Percentiles rank a stretch among this genome's conserved stretches.
Evolutionary conservation across 2,329 filamentous ascomycete genomes (phyloP).

Genomic region (Podosphaera leucotricha): DNA sequence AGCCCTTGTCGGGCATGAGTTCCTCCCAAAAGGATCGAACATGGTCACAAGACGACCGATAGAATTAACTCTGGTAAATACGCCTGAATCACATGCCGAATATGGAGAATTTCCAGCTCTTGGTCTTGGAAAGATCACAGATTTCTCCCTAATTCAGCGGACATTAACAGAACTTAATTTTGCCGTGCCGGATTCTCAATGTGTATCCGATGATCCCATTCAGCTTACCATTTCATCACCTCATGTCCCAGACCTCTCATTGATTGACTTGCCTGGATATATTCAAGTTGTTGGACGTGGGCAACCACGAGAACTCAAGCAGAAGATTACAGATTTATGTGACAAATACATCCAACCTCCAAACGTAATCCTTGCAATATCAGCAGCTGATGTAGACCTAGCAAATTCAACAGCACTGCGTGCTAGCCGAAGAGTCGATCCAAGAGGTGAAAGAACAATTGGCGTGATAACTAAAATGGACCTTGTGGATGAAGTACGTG

Average conservation of each 20-base stretch:
- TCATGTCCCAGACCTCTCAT: constrained; percentile 78
- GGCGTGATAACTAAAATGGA: constrained; percentile 99
- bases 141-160: constrained; percentile 78
- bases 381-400: constrained; percentile 87
- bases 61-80: constrained; percentile 89
- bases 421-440: constrained; percentile 77
- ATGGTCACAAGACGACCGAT: constrained; percentile 96
- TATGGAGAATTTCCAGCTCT: constrained; percentile 94
- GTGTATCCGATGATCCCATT: constrained; percentile 90
- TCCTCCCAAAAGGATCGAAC: constrained; percentile 89
- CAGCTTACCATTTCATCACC: constrained; percentile 89
- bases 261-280: constrained; percentile 92
- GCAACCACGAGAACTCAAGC: constrained; percentile 75
- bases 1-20: constrained; percentile 93
- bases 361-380: constrained; percentile 92
- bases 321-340: constrained; percentile 86
- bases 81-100: constrained; percentile 62
- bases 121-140: constrained; percentile 68
- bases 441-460: constrained; percentile 83
- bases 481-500: constrained; percentile 63
- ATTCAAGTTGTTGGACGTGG: constrained; percentile 87
- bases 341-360: constrained; percentile 96
- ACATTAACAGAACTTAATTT: constrained; percentile 88
- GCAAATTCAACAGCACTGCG: constrained; percentile 86
- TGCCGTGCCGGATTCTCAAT: constrained; percentile 73